These are phyloP conservation scores for Epichloe sibirici DNA, from an alignment of 2,329 filamentous ascomycete genomes.

Conservation along the genomic window DNA sequence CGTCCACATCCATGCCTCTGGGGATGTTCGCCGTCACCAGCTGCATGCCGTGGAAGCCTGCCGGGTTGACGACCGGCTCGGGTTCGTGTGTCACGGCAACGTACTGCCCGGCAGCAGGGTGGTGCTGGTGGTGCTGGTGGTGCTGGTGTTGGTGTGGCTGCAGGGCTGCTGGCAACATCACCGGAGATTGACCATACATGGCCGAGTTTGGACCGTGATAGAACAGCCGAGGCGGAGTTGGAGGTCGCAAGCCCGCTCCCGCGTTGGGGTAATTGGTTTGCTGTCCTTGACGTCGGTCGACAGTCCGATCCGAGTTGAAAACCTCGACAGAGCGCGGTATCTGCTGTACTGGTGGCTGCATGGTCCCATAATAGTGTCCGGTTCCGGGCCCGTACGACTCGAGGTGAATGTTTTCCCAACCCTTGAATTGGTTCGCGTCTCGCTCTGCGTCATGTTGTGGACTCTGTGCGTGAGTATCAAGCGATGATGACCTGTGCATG, in stretches of 20 bases:
- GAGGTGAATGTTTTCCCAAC: background rate
- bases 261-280: background rate
- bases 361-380: background rate
- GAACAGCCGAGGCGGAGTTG: conserved; percentile 3
- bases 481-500: background rate
- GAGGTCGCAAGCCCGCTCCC: conserved; percentile 1
- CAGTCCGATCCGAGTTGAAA: background rate
- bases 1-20: conserved; percentile 3
- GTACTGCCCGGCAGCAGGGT: background rate
- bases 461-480: background rate
- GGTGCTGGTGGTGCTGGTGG: background rate
- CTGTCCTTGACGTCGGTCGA: background rate
- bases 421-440: background rate
- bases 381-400: background rate
- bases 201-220: conserved; percentile 1
- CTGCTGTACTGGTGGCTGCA: conserved; percentile 1
- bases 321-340: conserved; percentile 3
- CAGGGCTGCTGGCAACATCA: conserved; percentile 2
- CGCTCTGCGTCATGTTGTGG: background rate
- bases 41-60: conserved; percentile 2
- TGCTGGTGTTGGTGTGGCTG: conserved; percentile 1
- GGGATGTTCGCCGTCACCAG: background rate
- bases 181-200: conserved; percentile 1
- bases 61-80: background rate
- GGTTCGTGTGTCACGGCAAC: background rate